A percentile compares a stretch with the other conserved stretches of the same genome.
phyloP scores from a whole-genome alignment of 768 basidiomycete species.

The Leccinellum albellum region DNA sequence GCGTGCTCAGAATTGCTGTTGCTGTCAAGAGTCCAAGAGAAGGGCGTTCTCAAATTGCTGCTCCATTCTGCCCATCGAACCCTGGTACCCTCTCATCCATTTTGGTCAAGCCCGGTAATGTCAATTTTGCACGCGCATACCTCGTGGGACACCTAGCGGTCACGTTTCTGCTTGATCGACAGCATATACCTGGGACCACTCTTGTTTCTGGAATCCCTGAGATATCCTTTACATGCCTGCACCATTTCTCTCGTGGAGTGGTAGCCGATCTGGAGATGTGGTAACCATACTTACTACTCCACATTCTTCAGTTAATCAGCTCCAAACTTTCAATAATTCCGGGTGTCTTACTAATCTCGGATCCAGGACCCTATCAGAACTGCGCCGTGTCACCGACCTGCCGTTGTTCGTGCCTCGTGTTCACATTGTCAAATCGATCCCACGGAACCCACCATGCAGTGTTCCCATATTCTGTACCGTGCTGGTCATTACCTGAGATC shows the following conservation, averaged over 20 bases:
- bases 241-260: background rate
- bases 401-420: slow-evolving; percentile 27
- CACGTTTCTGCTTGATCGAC: background rate
- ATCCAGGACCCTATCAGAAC: slow-evolving; percentile 10
- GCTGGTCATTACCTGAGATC: slow-evolving; percentile 5
- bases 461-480: slow-evolving; percentile 10
- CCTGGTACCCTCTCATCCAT: background rate
- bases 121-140: slow-evolving; percentile 9
- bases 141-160: slow-evolving; percentile 3
- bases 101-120: background rate
- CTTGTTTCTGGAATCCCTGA: background rate
- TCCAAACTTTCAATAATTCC: background rate
- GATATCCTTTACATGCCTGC: background rate
- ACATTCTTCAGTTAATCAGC: background rate
- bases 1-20: background rate
- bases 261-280: background rate
- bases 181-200: background rate
- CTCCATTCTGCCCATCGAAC: background rate
- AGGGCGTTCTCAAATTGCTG: background rate
- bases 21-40: background rate
- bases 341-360: slow-evolving; percentile 8
- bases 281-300: background rate
- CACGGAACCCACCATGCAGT: slow-evolving; percentile 13
- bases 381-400: slow-evolving; percentile 8
- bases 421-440: slow-evolving; percentile 17